Evolutionary conservation across 2,329 filamentous ascomycete species (phyloP).

Genomic region (Tolypocladium ophioglossoides): DNA sequence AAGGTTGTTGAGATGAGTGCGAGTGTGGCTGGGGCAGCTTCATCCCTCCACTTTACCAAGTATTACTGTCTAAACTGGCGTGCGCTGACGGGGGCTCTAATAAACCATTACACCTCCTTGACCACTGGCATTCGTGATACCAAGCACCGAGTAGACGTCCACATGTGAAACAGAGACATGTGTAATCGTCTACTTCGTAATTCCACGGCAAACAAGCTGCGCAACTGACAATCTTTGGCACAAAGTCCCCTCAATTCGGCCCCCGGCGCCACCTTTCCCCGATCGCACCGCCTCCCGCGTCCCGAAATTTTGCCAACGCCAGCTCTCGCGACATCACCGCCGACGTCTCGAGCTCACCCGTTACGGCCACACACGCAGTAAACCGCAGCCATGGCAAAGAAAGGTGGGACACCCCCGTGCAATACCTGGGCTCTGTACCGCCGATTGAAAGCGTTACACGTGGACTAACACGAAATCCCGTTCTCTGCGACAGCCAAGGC

Average conservation of each 20-base stretch:
- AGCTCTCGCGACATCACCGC: conserved; percentile 1
- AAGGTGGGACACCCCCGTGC: conserved; percentile 6
- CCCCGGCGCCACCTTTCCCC: conserved; percentile 8
- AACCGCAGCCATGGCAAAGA: conserved; percentile 13
- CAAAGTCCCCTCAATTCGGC: background rate
- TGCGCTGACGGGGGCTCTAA: too few species aligned
- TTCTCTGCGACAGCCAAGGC: conserved; percentile 59
- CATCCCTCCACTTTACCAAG: too few species aligned
- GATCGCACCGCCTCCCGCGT: background rate
- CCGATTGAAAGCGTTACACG: background rate
- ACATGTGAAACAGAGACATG: background rate
- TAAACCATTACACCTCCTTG: too few species aligned
- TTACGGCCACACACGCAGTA: background rate
- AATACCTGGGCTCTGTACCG: background rate
- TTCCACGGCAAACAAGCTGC: too few species aligned
- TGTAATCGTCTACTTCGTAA: background rate
- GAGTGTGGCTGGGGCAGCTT: background rate
- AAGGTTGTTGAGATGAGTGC: background rate
- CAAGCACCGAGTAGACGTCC: background rate
- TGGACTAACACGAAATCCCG: background rate
- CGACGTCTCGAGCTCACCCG: background rate
- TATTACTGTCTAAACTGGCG: background rate
- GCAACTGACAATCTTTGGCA: too few species aligned
- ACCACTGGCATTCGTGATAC: background rate
- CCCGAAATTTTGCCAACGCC: conserved; percentile 5